Conservation (phyloP, 441 rosid species). For the Erysimum cheiri region DNA sequence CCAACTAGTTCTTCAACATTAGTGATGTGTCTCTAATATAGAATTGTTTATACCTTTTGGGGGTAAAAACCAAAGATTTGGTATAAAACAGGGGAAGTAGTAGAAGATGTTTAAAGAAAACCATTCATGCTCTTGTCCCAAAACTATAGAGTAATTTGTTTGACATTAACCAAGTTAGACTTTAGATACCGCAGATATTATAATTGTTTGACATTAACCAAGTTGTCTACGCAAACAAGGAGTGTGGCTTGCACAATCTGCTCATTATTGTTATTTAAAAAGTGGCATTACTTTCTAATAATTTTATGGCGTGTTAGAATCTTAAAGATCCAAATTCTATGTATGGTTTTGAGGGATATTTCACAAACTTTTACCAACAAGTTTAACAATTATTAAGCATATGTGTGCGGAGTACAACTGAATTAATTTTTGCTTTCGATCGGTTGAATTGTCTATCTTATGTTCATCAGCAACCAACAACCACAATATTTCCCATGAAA, state of each 20-base stretch:
- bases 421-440: neutral
- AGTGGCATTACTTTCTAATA: neutral
- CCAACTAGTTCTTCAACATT: too few relatives aligned
- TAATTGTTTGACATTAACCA: neutral
- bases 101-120: too few relatives aligned
- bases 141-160: too few relatives aligned
- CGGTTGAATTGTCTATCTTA: neutral
- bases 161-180: neutral
- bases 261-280: neutral
- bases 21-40: too few relatives aligned
- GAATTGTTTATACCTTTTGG: too few relatives aligned
- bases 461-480: neutral
- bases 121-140: too few relatives aligned
- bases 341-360: neutral
- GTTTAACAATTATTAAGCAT: neutral
- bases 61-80: too few relatives aligned
- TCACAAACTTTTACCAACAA: neutral
- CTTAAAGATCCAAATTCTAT: neutral
- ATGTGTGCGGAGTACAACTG: neutral
- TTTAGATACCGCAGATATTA: neutral
- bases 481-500: too few relatives aligned
- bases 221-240: neutral
- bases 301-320: neutral
- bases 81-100: too few relatives aligned
- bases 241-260: neutral